Base-by-base conservation (phyloP, 305 asterid species). In the Solanum aculeatissimum region DNA sequence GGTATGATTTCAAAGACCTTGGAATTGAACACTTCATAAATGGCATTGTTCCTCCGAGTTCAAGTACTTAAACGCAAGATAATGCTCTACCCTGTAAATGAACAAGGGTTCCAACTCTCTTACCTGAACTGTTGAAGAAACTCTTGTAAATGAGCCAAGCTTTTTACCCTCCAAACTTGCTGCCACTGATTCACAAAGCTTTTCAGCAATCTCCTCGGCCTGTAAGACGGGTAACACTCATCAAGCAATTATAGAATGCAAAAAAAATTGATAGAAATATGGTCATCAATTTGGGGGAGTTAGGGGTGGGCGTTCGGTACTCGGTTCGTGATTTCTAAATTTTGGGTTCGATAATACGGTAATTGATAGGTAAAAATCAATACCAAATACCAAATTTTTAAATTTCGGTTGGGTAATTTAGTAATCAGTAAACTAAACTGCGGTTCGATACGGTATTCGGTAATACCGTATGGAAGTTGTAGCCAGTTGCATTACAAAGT, bases 121-220 rank as follows among this genome's bases (percentile, higher is more conserved):
- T 90, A 95, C 99, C 98, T 92, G 95, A 84, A 93, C 98, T 15
- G 95, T 95, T 16, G 99, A 92, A 85, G 99, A 96, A 83, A 96
- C 87, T 87, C 98, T 93, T 15, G 99, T 95, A 87, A 95, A 96
- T 55, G 98, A 95, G 68, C 92, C 98, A 55, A 90, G 94, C 83
- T 90, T 94, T 90, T 95, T 96, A 55, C 99, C 98, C 93, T 92
- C 98, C 27, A 96, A 95, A 86, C 99, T 95, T 89, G 94, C 97
- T 25, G 98, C 94, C 47, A 96, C 99, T 9, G 99, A 96, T 85
- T 95, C 97, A 89, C 98, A 96, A 43, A 96, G 97, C 88, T 96
- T 95, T 87, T 94, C 98, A 83, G 98, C 98, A 88, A 96, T 96
- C 90, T 96, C 99, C 87, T 96, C 98, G 11, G 98, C 99, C 99